Evolutionary conservation across 2,329 filamentous ascomycete genomes (phyloP), one percentile per base, ranked within the genome.

Genomic region (Trichoderma harzianum): DNA sequence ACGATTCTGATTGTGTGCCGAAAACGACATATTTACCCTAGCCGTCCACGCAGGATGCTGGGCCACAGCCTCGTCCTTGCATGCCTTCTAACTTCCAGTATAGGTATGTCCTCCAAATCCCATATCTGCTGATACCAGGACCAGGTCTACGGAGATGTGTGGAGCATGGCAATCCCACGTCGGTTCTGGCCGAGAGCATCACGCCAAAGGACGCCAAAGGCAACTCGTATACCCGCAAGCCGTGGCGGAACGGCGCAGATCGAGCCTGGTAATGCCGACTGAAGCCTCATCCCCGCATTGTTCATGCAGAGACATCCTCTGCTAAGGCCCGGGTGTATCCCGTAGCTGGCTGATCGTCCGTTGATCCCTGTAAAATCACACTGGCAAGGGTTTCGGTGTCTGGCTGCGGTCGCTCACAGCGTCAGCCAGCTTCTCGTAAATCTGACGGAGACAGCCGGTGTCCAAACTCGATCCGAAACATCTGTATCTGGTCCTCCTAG

Each of bases 231-330:
- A 24, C 14, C 39, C 26, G 24, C 24, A 43, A 60, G 34, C 53
- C 24, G 47, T 36, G 18, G 51, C 64, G 51, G 47, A 36, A n/a
- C 36, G 16, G 21, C 11, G 21, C 62, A 51, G 18, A n/a, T 60
- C 26, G 36, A 68, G 65, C 18, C 34, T 58, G 55, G 55, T 34
- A 61, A 69, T 61, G 66, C 66, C 66, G 66, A 69, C n/a, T 69
- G 66, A 69, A 69, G 66, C 66, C 66, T 69, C 66, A 30, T 69
- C 66, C 66, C 66, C 66, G 66, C 66, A 69, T 61, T 69, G 66
- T 58, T 21, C 57, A 60, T 69, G 66, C 66, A 69, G 28, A 51
- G 39, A 21, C 57, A 69, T 69, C 28, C 53, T 69, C 43, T 69
- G 57, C 66, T 51, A 51, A 60, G 66, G n/a, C 66, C 51, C 66